Base-by-base conservation (phyloP, 208 protist species). In the Crithidia brevicula region DNA sequence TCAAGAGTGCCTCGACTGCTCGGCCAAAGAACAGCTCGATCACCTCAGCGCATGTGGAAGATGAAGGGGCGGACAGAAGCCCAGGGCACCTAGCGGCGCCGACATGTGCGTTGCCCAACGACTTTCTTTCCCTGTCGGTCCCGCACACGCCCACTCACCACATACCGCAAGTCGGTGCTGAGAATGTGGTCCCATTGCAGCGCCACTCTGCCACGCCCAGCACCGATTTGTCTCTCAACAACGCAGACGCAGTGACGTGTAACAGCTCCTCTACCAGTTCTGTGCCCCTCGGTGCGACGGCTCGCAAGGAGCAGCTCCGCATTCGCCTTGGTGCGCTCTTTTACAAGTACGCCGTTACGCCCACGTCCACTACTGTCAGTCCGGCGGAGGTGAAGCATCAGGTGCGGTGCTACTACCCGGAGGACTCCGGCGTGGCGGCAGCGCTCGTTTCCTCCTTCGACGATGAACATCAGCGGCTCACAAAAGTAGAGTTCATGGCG, bases 261-360 rank as follows among this genome's bases (percentile, higher is more conserved):
- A n/a, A n/a, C n/a, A n/a, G 13, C 23, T 33, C 4, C 2, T 47
- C 8, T 47, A 58, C 49, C 36, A n/a, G n/a, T n/a, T n/a, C n/a
- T n/a, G n/a, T 13, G 8, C 10, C 36, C 13, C 40, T 57, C 36
- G 46, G 63, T 16, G 49, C 40, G 15, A 25, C 25, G 18, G 42
- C 68, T 51, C 52, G 77, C 20, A 60, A 70, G 59, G 80, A 88
- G 57, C 54, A 83, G 25, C 83, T 83, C 20, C 59, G 40, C 50
- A 83, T 93, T n/a, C 82, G 81, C 13, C 86, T 82, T 31, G 82
- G 87, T 30, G 87, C 87, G 0, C 85, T 96, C 65, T 96, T 96
- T 57, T 83, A 79, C 80, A 96, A 96, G 72, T 96, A 91, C 72
- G 78, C 87, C 34, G 43, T 83, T 1, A 46, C 61, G 3, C 77